Evolutionary conservation across 1,284 basidiomycete genomes (phyloP).

Genomic region (Lignosus rhinocerotis): DNA sequence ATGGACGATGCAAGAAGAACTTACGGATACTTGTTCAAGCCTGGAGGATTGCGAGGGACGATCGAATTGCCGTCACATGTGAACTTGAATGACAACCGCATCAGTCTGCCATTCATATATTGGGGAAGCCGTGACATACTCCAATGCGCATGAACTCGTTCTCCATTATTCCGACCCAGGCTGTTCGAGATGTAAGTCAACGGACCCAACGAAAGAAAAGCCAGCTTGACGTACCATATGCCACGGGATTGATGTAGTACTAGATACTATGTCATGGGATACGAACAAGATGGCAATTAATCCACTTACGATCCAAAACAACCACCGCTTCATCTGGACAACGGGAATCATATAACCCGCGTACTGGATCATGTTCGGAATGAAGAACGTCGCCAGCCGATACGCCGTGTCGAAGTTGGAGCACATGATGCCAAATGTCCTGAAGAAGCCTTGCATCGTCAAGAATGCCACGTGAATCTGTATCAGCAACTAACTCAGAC

Average conservation of each 20-base stretch:
- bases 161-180: slow-evolving; percentile 78
- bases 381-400: slow-evolving; percentile 60
- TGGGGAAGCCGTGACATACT: slow-evolving; percentile 29
- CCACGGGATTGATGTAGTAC: slow-evolving; percentile 77
- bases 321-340: slow-evolving; percentile 82
- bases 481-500: not conserved
- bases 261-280: slow-evolving; percentile 26
- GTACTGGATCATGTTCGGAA: slow-evolving; percentile 66
- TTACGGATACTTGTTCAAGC: slow-evolving; percentile 67
- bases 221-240: slow-evolving; percentile 56
- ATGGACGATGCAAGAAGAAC: slow-evolving; percentile 26
- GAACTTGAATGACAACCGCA: slow-evolving; percentile 37
- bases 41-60: slow-evolving; percentile 69
- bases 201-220: too few relatives aligned
- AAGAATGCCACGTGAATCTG: slow-evolving; percentile 57
- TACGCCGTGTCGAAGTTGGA: slow-evolving; percentile 67
- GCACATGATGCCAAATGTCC: slow-evolving; percentile 67
- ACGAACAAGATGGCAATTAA: not conserved
- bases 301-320: slow-evolving; percentile 77
- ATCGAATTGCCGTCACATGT: slow-evolving; percentile 70
- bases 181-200: slow-evolving; percentile 29
- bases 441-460: slow-evolving; percentile 75
- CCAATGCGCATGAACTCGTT: slow-evolving; percentile 81
- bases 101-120: not conserved
- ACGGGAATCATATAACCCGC: slow-evolving; percentile 76